A percentile compares a stretch with the other conserved stretches of the same genome.
These are phyloP conservation scores for Backusella circina DNA, from an alignment of 192 early-diverging fungal species.

Conservation along the genomic window DNA sequence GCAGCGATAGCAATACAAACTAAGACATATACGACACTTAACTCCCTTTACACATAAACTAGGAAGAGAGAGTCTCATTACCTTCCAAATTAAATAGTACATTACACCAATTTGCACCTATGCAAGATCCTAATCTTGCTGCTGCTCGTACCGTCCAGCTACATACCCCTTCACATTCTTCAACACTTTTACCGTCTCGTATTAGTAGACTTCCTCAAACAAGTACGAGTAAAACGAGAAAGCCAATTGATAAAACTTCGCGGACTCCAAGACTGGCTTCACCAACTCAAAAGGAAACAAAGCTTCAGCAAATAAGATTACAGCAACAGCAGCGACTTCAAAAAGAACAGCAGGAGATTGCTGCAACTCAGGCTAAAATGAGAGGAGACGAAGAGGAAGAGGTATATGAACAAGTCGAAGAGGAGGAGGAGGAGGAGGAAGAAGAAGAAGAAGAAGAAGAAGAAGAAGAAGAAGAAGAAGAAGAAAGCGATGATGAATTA, in stretches of 20 bases:
- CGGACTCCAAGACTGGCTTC: slow-evolving; percentile 6
- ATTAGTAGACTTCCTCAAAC: slow-evolving; percentile 14
- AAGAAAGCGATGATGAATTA: slow-evolving; percentile 34
- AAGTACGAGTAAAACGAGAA: slow-evolving; percentile 5
- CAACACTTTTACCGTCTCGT: slow-evolving; percentile 23
- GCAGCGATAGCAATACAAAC: not conserved
- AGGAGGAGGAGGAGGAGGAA: not conserved
- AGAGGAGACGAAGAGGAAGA: slow-evolving; percentile 19
- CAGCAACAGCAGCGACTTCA: slow-evolving; percentile 9
- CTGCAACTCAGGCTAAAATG: slow-evolving; percentile 9
- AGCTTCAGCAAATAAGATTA: slow-evolving; percentile 16
- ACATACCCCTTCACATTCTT: slow-evolving; percentile 18
- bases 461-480: slow-evolving; percentile 22
- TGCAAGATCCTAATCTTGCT: slow-evolving; percentile 21
- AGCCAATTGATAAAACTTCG: not conserved
- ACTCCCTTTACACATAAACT: not conserved
- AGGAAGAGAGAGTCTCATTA: not conserved
- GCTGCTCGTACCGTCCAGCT: slow-evolving; percentile 21
- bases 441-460: slow-evolving; percentile 21
- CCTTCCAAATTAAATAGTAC: not conserved
- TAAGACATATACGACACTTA: not conserved
- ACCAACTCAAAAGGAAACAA: slow-evolving; percentile 1
- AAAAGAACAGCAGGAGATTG: slow-evolving; percentile 18
- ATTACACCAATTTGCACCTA: slow-evolving; percentile 25
- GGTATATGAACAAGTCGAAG: not conserved